A percentile compares a stretch with the other conserved stretches of the same genome.
These are phyloP conservation scores for Elymus sibiricus DNA, from an alignment of 176 grass and related monocot genomes.

Conservation along the genomic window DNA sequence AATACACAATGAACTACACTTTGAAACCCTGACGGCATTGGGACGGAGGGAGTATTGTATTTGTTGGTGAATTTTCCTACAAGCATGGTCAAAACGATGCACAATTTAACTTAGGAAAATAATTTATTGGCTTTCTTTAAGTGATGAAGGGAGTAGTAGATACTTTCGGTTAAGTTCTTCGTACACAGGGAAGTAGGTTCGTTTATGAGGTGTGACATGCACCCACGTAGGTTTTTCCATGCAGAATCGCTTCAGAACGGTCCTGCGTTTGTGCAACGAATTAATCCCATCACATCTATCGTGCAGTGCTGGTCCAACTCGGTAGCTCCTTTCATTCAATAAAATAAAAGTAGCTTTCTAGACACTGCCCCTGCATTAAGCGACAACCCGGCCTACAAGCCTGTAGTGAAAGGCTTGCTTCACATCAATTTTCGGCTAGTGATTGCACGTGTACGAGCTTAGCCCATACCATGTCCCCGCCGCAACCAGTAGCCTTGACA, in stretches of 20 bases:
- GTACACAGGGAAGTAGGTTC: not conserved
- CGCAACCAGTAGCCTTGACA: conserved; percentile 8
- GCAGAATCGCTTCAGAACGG: not conserved
- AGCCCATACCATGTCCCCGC: not conserved
- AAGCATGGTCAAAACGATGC: no score
- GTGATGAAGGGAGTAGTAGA: not conserved
- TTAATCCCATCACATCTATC: not conserved
- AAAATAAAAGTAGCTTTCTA: not conserved
- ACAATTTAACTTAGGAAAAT: no score
- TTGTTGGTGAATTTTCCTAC: no score
- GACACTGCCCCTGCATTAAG: not conserved
- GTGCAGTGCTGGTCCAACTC: not conserved
- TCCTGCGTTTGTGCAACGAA: not conserved
- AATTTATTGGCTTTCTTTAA: no score
- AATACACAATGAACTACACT: no score
- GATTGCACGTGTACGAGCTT: not conserved
- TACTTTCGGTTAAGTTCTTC: not conserved
- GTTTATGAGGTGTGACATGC: not conserved
- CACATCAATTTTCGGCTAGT: not conserved
- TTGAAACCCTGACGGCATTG: no score
- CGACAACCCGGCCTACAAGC: not conserved
- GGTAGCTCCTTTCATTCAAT: conserved; percentile 4
- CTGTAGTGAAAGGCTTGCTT: not conserved
- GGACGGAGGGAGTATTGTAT: no score
- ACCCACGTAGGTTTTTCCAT: not conserved